Base-by-base conservation (phyloP, 768 basidiomycete species). In the Auricularia sp. region DNA sequence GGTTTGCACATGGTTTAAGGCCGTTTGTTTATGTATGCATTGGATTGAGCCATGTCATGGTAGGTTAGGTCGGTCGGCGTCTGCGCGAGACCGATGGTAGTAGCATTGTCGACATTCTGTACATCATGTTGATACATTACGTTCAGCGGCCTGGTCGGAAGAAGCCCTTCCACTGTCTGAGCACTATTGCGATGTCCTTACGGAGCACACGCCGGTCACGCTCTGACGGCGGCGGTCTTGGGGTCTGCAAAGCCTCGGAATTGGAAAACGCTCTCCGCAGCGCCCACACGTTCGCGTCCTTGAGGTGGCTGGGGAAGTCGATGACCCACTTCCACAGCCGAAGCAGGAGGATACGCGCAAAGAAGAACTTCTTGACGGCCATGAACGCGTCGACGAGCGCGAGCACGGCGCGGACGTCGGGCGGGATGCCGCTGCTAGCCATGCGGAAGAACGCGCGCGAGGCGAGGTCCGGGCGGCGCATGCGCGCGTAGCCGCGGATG, bases 331-430 rank as follows among this genome's bases (percentile, higher is more conserved):
- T 73, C 91, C 92, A 93, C 42, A 91, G 72, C 54, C 79, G 76
- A 29, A 84, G 75, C 29, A 93, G 77, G 54, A 87, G 73, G 36
- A 72, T 75, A 65, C 80, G 81, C 21, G 88, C 87, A 62, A 78
- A 75, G 33, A 70, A 71, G 67, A 81, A 80, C 35, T 80, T 78
- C 36, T 85, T 85, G 13, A 79, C 79, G 39, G 80, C 79, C 72
- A 84, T 85, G 71, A 85, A 89, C 18, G 86, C 87, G 70, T 85
- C 83, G 10, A 81, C 80, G 16, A 92, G 77, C 44, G 89, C 89
- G 69, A 90, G 87, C 39, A 93, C 82, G 18, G 84, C 82, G 7
- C 83, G 80, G 6, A 88, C 77, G 70, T 94, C 92, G 5, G 92
- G 92, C 33, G 75, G 71, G 61, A 92, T 75, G 18, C 85, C 87